These are phyloP conservation scores for Avena insularis DNA, from an alignment of 176 grass and related monocot species.

Conservation along the genomic window DNA sequence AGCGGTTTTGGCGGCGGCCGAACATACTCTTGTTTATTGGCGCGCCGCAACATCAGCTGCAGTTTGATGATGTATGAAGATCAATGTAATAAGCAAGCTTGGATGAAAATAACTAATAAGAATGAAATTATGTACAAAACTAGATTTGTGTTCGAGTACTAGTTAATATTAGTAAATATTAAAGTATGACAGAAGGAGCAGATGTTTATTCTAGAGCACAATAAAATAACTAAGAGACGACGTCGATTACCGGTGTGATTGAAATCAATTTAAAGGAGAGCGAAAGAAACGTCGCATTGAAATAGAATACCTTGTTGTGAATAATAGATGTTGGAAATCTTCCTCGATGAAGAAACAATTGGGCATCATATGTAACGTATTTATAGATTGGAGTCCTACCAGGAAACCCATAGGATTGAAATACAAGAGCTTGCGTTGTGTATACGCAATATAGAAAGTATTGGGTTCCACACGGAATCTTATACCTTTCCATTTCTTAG, in stretches of 20 bases:
- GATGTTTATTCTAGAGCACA: background rate
- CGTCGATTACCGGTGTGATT: background rate
- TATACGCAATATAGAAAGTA: no score
- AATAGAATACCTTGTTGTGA: background rate
- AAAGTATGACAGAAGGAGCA: background rate
- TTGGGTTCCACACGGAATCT: no score
- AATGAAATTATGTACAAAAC: background rate
- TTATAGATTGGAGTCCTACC: background rate
- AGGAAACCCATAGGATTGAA: no score
- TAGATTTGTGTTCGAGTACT: background rate
- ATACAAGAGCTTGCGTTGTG: no score
- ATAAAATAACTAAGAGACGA: background rate
- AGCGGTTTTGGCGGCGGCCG: conserved; percentile 60
- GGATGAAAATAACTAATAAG: background rate
- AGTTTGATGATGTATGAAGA: background rate
- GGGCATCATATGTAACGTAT: background rate
- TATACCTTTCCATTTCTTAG: no score
- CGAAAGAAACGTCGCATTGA: no score
- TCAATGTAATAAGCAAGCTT: background rate
- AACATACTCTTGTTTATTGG: conserved; percentile 34
- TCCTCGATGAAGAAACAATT: background rate
- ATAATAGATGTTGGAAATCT: background rate
- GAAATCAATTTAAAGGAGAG: background rate
- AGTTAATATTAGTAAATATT: no score
- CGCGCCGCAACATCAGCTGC: no score